A percentile compares a stretch with the other conserved stretches of the same genome.
phyloP scores from a whole-genome alignment of 495 filamentous ascomycete genomes.

The Achaetomiella virescens region DNA sequence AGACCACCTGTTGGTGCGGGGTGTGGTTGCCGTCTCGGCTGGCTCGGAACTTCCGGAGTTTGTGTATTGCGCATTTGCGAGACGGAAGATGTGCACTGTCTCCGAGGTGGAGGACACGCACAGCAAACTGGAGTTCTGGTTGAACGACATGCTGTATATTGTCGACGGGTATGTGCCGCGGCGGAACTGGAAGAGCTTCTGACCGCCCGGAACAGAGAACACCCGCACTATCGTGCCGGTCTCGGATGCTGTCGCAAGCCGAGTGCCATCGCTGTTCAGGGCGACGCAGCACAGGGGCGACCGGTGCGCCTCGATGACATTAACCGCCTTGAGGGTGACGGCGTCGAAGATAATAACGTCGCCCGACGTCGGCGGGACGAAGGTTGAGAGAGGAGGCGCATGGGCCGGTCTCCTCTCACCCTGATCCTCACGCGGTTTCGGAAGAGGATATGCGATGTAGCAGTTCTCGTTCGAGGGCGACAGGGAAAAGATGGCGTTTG shows the following conservation, averaged over 20 bases:
- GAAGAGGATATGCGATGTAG: constrained; percentile 87
- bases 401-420: constrained; percentile 66
- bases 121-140: constrained; percentile 83
- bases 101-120: constrained; percentile 94
- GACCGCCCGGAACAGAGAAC: constrained; percentile 79
- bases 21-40: constrained; percentile 27
- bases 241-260: constrained; percentile 91
- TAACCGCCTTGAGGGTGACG: constrained; percentile 78
- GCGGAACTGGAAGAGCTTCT: constrained; percentile 92
- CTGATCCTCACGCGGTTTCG: constrained; percentile 60
- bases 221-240: constrained; percentile 96
- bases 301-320: constrained; percentile 88
- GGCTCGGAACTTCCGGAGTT: constrained; percentile 8
- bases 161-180: constrained; percentile 87
- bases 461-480: constrained; percentile 93
- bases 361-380: constrained; percentile 77
- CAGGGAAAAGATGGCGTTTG: constrained; percentile 81
- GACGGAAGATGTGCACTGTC: constrained; percentile 93
- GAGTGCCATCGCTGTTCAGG: constrained; percentile 85
- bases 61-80: constrained; percentile 31
- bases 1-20: constrained; percentile 42
- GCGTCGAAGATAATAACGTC: constrained; percentile 91
- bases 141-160: constrained; percentile 99
- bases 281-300: constrained; percentile 87
- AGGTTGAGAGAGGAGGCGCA: constrained; percentile 68